A percentile compares a stretch with the other conserved stretches of the same genome.
phyloP scores from a whole-genome alignment of 148 eudicot species.

The Rhododendron ovatum region DNA sequence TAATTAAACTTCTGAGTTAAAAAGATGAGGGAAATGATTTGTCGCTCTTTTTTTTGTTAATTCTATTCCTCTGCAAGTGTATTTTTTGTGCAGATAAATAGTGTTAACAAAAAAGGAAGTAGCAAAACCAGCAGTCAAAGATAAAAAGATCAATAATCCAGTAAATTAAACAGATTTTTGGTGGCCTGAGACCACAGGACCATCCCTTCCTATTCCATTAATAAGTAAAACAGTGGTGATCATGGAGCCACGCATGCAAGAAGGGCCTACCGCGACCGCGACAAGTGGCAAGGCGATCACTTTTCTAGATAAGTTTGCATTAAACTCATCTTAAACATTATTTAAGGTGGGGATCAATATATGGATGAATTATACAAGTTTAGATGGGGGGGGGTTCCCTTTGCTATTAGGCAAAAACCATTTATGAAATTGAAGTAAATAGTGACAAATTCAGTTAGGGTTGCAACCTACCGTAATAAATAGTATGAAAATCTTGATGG shows the following conservation, averaged over 20 bases:
- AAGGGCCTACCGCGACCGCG: conserved; percentile 19
- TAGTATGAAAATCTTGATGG: not conserved
- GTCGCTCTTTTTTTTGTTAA: too few species aligned
- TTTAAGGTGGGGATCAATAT: conserved; percentile 44
- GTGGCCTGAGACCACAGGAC: not conserved
- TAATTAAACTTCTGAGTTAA: not conserved
- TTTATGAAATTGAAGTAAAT: conserved; percentile 43
- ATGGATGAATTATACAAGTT: conserved; percentile 27
- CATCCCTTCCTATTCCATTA: not conserved
- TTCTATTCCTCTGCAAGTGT: too few species aligned
- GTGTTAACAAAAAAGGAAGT: too few species aligned
- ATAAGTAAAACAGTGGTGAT: conserved; percentile 29
- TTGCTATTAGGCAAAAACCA: conserved; percentile 56
- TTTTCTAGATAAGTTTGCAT: not conserved
- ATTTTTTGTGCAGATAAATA: too few species aligned
- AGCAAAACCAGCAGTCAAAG: too few species aligned
- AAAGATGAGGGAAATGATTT: not conserved
- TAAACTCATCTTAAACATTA: not conserved
- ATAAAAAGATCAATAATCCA: not conserved
- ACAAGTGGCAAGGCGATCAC: not conserved
- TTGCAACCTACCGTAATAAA: conserved; percentile 4
- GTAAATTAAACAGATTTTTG: not conserved
- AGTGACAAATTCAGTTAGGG: conserved; percentile 8
- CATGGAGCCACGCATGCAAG: conserved; percentile 47
- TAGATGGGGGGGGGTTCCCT: conserved; percentile 22